Percentiles rank a stretch among this genome's conserved stretches.
Evolutionary conservation across 139 green algal species (phyloP).

Genomic region (Chlorella sp.): DNA sequence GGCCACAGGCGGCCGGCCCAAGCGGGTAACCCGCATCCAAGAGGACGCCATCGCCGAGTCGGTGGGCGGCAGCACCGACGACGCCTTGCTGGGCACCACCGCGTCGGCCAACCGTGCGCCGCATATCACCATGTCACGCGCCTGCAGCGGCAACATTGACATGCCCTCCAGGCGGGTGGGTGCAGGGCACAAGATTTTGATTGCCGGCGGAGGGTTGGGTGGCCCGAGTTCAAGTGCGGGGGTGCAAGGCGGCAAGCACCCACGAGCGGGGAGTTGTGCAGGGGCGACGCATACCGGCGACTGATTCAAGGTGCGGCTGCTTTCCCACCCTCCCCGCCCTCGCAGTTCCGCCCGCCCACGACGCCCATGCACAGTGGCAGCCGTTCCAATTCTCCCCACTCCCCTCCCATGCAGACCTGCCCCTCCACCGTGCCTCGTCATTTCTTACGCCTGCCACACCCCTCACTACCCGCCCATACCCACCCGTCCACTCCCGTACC

Average conservation of each 20-base stretch:
- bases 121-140: background rate
- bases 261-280: too few relatives aligned
- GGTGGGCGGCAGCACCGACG: background rate
- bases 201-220: background rate
- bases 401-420: too few relatives aligned
- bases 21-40: slow-evolving; percentile 1
- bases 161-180: slow-evolving; percentile 1
- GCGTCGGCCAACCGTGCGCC: background rate
- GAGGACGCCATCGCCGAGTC: background rate
- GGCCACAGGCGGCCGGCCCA: background rate
- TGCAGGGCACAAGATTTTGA: background rate
- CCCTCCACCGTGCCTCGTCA: too few relatives aligned
- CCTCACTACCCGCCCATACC: background rate
- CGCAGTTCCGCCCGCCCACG: too few relatives aligned
- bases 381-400: too few relatives aligned
- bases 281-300: too few relatives aligned
- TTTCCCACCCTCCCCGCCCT: too few relatives aligned
- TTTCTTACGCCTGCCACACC: background rate
- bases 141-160: slow-evolving; percentile 27
- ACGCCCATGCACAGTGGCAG: too few relatives aligned
- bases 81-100: background rate
- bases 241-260: background rate
- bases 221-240: too few relatives aligned
- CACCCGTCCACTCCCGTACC: background rate
- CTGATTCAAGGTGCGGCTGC: too few relatives aligned